Evolutionary conservation across 2,329 filamentous ascomycete species (phyloP), one percentile per base, ranked within the genome.

Genomic region (Fusarium sp.): DNA sequence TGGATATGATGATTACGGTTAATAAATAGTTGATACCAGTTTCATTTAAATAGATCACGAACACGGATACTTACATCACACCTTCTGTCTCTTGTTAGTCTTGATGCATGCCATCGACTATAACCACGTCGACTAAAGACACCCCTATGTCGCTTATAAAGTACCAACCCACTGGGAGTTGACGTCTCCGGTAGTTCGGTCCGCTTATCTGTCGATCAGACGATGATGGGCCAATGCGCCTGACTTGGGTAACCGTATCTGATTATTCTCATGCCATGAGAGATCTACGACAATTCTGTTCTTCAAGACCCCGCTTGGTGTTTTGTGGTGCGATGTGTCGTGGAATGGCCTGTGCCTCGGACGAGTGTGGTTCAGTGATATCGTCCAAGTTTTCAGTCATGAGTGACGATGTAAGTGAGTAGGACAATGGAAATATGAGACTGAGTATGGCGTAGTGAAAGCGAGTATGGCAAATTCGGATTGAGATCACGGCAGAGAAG

Each of bases 1-100:
- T 45, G 60, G 70, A 73, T 59, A 63, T 53, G 66, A 73, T 53
- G 56, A 71, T 58, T 44, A 73, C 42, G 69, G 62, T 63, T 42
- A 48, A 64, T 58, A 64, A 48, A 73, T 44, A 66, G 62, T 63
- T 32, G 39, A 70, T 65, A 64, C 36, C 39, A 58, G 45, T 22
- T 26, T 70, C 48, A 57, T 65, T 48, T 28, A 70, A 36, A 63
- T 56, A 70, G 58, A 44, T 68, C 48, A 69, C 36, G 42, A 62
- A 69, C 55, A 61, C 22, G 22, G 4, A 48, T 48, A 58, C 28
- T 6, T 28, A 15, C 11, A 48, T 18, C 35, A 54, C n/a, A 22
- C 14, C 24, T 11, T 9, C 10, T 0, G 3, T 35, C 22, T 24
- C 30, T 51, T n/a, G 3, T 24, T 22, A 24, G n/a, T 9, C 50